A percentile compares a stretch with the other conserved stretches of the same genome.
Evolutionary conservation across 495 filamentous ascomycete species (phyloP).

Genomic region (Aspergillus steynii): DNA sequence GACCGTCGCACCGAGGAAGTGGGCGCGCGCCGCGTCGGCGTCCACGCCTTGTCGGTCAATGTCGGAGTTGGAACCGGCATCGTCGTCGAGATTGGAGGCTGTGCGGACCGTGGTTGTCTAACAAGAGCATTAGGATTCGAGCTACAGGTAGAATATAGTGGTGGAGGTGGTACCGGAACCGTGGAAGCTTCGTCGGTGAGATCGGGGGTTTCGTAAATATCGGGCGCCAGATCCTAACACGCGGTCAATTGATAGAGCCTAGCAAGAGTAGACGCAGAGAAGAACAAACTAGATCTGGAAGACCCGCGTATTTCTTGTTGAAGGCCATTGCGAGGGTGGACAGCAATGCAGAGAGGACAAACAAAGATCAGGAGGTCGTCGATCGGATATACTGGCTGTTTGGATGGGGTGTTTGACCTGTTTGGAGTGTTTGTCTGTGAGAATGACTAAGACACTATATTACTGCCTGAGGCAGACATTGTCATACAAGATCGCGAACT

Average conservation of each 20-base stretch:
- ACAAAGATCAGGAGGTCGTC: neutral
- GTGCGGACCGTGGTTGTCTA: conserved; percentile 67
- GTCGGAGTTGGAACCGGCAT: conserved; percentile 51
- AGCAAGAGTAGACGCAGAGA: neutral
- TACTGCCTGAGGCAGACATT: neutral
- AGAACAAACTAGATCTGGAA: conserved; percentile 76
- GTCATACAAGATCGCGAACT: neutral
- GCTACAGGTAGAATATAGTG: neutral
- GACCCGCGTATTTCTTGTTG: conserved; percentile 75
- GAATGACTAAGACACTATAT: too few relatives aligned
- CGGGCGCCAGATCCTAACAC: conserved; percentile 78
- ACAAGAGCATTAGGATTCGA: neutral
- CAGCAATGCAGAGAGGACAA: conserved; percentile 10
- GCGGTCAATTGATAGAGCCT: conserved; percentile 16
- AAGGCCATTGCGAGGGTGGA: conserved; percentile 39
- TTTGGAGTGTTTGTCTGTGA: neutral
- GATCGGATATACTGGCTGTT: neutral
- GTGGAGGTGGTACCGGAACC: conserved; percentile 55
- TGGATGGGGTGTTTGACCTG: neutral
- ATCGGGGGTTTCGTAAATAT: conserved; percentile 94
- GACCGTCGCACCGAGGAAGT: conserved; percentile 72
- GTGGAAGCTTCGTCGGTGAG: conserved; percentile 87
- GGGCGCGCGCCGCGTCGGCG: conserved; percentile 73
- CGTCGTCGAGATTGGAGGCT: conserved; percentile 63
- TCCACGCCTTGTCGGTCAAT: conserved; percentile 75